Conservation (phyloP, 2,329 filamentous ascomycete genomes). For the Nemania bipapillata region DNA sequence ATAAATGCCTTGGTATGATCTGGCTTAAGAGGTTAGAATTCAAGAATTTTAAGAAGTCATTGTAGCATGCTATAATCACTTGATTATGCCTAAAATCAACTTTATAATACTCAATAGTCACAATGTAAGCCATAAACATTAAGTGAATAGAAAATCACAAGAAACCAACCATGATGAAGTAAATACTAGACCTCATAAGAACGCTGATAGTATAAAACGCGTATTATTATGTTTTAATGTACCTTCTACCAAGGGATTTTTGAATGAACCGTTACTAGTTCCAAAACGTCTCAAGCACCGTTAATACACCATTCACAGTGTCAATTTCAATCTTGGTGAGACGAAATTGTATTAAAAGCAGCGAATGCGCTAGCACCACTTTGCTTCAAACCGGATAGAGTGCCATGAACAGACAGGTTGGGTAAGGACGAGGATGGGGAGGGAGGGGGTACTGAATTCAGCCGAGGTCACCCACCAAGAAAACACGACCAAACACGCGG, state of each 20-base stretch:
- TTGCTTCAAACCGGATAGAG: neutral
- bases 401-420: neutral
- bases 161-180: too few species aligned
- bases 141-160: too few species aligned
- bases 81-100: too few species aligned
- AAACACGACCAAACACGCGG: neutral
- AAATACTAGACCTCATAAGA: too few species aligned
- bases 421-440: neutral
- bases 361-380: neutral
- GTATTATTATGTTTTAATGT: neutral
- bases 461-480: conserved; percentile 14
- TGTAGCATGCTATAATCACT: too few species aligned
- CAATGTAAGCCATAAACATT: too few species aligned
- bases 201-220: neutral
- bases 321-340: neutral
- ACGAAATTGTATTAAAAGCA: neutral
- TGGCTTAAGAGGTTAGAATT: too few species aligned
- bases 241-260: neutral
- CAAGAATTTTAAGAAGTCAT: too few species aligned
- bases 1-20: too few species aligned
- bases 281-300: neutral
- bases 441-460: conserved; percentile 8
- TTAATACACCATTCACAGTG: neutral
- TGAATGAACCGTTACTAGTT: neutral
- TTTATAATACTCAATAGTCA: too few species aligned